Evolutionary conservation across 1,139 yeast genomes (phyloP), one percentile per base, ranked within the genome.

Genomic region (Hyphopichia wangnamkhiaoensis): DNA sequence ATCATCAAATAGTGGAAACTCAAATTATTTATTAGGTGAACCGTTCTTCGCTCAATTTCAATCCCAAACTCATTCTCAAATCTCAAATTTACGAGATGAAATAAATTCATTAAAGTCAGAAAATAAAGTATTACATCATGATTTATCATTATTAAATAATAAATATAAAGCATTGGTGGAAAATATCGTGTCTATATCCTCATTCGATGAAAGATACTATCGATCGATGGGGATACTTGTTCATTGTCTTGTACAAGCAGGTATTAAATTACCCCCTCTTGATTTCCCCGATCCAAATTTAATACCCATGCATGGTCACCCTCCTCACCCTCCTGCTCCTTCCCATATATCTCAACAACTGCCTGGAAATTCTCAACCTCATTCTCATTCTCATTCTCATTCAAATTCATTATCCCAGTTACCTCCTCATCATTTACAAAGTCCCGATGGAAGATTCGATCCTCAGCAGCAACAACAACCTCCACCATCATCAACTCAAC

Each of bases 91-190:
- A 44, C 74, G 70, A 43, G 77, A 73, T 24, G 75, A 73, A 35
- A 52, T 80, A 20, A 68, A 65, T n/a, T 43, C 52, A 5, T 50
- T 79, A 24, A 65, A 56, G 37, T 59, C 59, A 26, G 82, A 79
- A 30, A 69, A 74, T 42, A 57, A 64, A 44, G 44, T 53, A 31
- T 48, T 80, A 43, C 51, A 53, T 46, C 63, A 68, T 26, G 84
- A 80, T 37, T 46, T 79, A 28, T 69, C 65, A 37, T 52, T 71
- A 5, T 51, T 80, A 47, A 74, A 76, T 43, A 66, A 75, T 23
- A 82, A 82, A 54, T 84, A 83, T 53, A 81, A 82, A 43, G 76
- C 86, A 2, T 69, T 85, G 23, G 68, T 84, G 33, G 86, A 83
- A 39, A 77, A 79, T 43, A 59, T 84, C 34, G 71, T 84, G 14